Percentiles rank a stretch among this genome's conserved stretches.
These are phyloP conservation scores for Amanita muscaria DNA, from an alignment of 768 basidiomycete species.

Conservation along the genomic window DNA sequence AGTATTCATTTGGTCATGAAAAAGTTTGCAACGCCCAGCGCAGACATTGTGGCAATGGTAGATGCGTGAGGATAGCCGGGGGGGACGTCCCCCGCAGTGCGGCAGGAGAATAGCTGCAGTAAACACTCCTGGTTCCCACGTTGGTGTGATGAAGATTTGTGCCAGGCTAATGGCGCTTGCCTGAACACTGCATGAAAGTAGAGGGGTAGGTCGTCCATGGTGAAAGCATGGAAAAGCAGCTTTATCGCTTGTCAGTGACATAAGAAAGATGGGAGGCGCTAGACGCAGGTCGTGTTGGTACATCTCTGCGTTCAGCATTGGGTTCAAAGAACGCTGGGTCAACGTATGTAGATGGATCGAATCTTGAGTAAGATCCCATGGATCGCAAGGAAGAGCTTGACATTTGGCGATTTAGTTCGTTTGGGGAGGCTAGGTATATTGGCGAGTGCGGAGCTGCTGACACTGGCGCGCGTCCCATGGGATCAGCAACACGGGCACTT, in stretches of 20 bases:
- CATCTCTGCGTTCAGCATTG: slow-evolving; percentile 6
- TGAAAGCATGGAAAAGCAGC: background rate
- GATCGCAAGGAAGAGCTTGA: slow-evolving; percentile 26
- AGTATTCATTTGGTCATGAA: too few relatives aligned
- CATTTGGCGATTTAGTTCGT: slow-evolving; percentile 12
- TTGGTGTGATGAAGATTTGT: too few relatives aligned
- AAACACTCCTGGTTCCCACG: too few relatives aligned
- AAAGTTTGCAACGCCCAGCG: too few relatives aligned
- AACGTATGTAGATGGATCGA: slow-evolving; percentile 21
- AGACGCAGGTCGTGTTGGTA: slow-evolving; percentile 6
- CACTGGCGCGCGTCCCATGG: background rate
- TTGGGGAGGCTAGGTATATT: slow-evolving; percentile 1
- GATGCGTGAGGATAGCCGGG: too few relatives aligned
- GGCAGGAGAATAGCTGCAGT: too few relatives aligned
- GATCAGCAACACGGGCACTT: background rate
- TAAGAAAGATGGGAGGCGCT: slow-evolving; percentile 10
- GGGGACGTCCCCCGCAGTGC: too few relatives aligned
- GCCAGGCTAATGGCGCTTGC: too few relatives aligned
- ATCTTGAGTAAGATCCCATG: slow-evolving; percentile 19
- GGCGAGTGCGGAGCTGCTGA: background rate
- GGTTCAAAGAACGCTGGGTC: slow-evolving; percentile 23
- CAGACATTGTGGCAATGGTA: too few relatives aligned
- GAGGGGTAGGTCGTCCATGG: too few relatives aligned
- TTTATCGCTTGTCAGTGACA: slow-evolving; percentile 3
- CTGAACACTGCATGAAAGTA: too few relatives aligned